phyloP scores from a whole-genome alignment of 73 alveolate genomes.

The Paramecium bursaria region DNA sequence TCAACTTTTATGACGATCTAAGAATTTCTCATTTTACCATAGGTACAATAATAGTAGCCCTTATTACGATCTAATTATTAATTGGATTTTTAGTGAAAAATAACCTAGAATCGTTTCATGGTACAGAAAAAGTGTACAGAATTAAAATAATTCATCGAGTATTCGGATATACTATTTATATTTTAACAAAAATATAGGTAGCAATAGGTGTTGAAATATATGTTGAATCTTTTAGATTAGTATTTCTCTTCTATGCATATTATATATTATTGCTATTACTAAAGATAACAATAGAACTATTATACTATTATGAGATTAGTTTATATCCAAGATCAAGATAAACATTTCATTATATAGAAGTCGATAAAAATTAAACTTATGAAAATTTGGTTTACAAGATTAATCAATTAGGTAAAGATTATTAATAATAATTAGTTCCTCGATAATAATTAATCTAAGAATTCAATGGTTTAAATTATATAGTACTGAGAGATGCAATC shows the following conservation, averaged over 20 bases:
- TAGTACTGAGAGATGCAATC: constrained; percentile 32
- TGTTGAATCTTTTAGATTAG: background rate
- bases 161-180: constrained; percentile 10
- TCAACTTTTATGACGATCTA: constrained; percentile 17
- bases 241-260: constrained; percentile 12
- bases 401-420: background rate
- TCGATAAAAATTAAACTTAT: constrained; percentile 37
- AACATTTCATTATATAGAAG: constrained; percentile 12
- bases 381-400: constrained; percentile 29
- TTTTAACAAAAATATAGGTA: background rate
- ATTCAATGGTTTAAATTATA: constrained; percentile 27
- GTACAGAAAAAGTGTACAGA: constrained; percentile 23
- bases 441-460: constrained; percentile 45
- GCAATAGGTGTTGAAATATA: constrained; percentile 36
- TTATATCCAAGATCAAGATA: constrained; percentile 10
- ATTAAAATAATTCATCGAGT: background rate
- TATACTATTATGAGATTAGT: constrained; percentile 7
- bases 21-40: constrained; percentile 18
- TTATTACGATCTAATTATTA: background rate
- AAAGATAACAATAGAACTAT: constrained; percentile 13
- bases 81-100: constrained; percentile 50
- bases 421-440: background rate
- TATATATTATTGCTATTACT: constrained; percentile 13
- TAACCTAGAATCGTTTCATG: constrained; percentile 46
- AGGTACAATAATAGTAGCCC: background rate